Evolutionary conservation across 2,329 filamentous ascomycete species (phyloP).

Genomic region (Colletotrichum somersetense): DNA sequence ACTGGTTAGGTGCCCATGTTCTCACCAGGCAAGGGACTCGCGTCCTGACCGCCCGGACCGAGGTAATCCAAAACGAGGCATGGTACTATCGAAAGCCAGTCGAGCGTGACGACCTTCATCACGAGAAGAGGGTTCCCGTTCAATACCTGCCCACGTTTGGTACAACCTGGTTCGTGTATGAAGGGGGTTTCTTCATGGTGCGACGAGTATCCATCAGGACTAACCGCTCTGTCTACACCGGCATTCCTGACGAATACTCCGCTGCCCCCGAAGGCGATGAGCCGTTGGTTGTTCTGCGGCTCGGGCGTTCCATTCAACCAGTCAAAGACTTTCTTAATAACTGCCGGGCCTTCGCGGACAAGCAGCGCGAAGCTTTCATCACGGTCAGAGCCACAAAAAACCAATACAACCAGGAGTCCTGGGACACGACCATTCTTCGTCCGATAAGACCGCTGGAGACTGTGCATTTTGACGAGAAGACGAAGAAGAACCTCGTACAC

Average conservation of each 20-base stretch:
- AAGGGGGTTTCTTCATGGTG: constrained; percentile 53
- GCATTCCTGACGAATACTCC: constrained; percentile 49
- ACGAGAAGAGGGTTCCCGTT: constrained; percentile 52
- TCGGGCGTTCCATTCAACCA: constrained; percentile 51
- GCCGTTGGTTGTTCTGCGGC: constrained; percentile 54
- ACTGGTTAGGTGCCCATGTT: constrained; percentile 54
- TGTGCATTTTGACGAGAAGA: constrained; percentile 52
- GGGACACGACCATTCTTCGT: constrained; percentile 53
- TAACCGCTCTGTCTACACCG: constrained; percentile 32
- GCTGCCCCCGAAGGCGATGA: constrained; percentile 53
- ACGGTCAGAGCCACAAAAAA: constrained; percentile 52
- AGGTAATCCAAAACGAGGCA: constrained; percentile 49
- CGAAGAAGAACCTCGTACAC: constrained; percentile 74
- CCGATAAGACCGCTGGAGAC: constrained; percentile 48
- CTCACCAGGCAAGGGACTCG: constrained; percentile 49
- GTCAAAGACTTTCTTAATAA: constrained; percentile 49
- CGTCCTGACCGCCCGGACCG: constrained; percentile 52
- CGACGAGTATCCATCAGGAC: constrained; percentile 47
- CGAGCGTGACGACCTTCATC: constrained; percentile 50
- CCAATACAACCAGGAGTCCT: constrained; percentile 46
- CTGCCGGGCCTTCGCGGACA: constrained; percentile 50
- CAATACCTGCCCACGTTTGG: constrained; percentile 55
- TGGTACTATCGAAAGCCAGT: constrained; percentile 47
- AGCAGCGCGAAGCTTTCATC: constrained; percentile 52
- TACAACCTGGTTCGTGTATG: constrained; percentile 52